Base-by-base conservation (phyloP, 768 basidiomycete genomes). In the Auriculariales sp. region DNA sequence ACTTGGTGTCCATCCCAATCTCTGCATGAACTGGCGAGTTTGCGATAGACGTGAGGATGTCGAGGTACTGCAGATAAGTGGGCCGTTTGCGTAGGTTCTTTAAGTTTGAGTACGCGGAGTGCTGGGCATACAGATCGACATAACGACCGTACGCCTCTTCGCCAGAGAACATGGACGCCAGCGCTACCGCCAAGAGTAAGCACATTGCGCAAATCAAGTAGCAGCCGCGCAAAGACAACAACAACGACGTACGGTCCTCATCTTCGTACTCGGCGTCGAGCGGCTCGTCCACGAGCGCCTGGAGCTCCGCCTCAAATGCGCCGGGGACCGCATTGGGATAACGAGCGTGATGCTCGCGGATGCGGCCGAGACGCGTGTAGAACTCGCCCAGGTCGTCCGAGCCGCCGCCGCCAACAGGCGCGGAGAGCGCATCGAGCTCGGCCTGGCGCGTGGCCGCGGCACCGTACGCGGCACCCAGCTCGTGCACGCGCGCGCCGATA, bases 101-200 rank as follows among this genome's bases (percentile, higher is more conserved):
- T 55, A 99, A 64, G 64, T 99, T 99, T 68, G 78, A 81, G 67
- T 87, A 98, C 46, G 84, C 71, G 45, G 83, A 77, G 58, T 98
- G 95, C 52, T 87, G 81, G 46, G 79, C 71, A 63, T 98, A 88
- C 51, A 99, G 64, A 64, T 99, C 95, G 53, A 98, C 76, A 62
- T 94, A 97, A 65, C 87, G 87, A 47, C 95, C 95, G 57, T 93
- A 89, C 6, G 76, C 75, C 62, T 99, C 95, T 69, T 98, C 94
- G 29, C 95, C 95, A 11, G 93, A 94, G 68, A 99, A 99, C 57
- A 94, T 65, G 46, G 87, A 65, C 30, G 84, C 81, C 49, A 90
- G 71, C 48, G 84, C 88, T 90, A 48, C 54, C 30, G 36, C 36
- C 12, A 50, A 24, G 33, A 50, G 44, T 11, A 34, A 19, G 28